Conservation (phyloP, 768 basidiomycete species). For the Ramaria sp. region DNA sequence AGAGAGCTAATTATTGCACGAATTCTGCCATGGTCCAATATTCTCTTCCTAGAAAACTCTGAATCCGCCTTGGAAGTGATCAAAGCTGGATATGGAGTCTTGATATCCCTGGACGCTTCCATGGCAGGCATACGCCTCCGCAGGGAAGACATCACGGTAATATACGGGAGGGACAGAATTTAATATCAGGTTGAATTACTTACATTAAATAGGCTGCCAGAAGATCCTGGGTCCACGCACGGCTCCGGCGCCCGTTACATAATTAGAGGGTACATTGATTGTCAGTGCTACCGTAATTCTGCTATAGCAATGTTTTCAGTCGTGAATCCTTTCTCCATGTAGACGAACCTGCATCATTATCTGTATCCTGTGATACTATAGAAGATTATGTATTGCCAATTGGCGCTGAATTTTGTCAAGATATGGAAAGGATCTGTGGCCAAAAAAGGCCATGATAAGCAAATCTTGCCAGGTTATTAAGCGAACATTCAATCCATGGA, state of each 20-base stretch:
- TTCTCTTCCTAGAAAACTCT: neutral
- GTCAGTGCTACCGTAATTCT: too few relatives aligned
- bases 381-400: neutral
- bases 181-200: neutral
- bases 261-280: too few relatives aligned
- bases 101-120: neutral
- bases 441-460: too few relatives aligned
- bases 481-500: too few relatives aligned
- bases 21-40: conserved; percentile 1
- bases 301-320: too few relatives aligned
- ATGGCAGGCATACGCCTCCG: neutral
- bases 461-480: too few relatives aligned
- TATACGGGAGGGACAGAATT: neutral
- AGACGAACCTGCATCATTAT: too few relatives aligned
- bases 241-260: too few relatives aligned
- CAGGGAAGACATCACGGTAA: neutral
- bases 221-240: too few relatives aligned
- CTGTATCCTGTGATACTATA: too few relatives aligned
- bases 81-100: neutral
- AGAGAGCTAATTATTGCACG: neutral
- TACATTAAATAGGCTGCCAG: neutral
- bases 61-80: neutral
- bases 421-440: neutral
- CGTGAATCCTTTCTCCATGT: too few relatives aligned
- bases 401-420: neutral